Conservation (phyloP, 805 yeast genomes). For the Hanseniaspora mollemarum region DNA sequence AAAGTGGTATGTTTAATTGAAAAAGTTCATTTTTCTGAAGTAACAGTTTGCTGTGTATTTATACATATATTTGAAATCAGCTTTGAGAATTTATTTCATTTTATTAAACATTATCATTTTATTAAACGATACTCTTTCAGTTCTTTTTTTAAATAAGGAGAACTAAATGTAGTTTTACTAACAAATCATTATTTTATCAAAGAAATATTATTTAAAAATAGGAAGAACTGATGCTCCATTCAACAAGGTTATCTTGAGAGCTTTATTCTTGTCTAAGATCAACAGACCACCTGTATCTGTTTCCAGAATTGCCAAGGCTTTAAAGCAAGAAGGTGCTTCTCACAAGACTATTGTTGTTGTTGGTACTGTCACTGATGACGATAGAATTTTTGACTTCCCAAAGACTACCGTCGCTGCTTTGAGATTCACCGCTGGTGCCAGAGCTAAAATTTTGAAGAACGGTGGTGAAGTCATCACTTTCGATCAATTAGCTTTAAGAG, state of each 20-base stretch:
- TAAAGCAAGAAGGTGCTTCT: constrained; percentile 71
- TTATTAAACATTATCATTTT: constrained; percentile 2
- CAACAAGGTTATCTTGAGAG: constrained; percentile 92
- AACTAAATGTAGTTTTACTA: constrained; percentile 1
- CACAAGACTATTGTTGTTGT: constrained; percentile 93
- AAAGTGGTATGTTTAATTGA: constrained; percentile 2
- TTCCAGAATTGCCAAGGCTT: constrained; percentile 77
- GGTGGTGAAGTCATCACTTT: constrained; percentile 99
- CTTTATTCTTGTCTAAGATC: constrained; percentile 93
- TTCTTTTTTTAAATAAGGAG: background rate
- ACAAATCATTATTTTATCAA: constrained; percentile 8
- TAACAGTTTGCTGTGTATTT: constrained; percentile 9
- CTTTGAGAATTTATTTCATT: background rate
- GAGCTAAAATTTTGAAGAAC: constrained; percentile 90
- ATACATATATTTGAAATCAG: constrained; percentile 12
- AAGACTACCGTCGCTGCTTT: constrained; percentile 97
- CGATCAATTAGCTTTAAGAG: constrained; percentile 97
- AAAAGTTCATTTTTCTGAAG: constrained; percentile 9
- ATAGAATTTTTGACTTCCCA: constrained; percentile 88
- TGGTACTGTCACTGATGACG: constrained; percentile 98
- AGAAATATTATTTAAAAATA: constrained; percentile 24
- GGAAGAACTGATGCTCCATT: constrained; percentile 99
- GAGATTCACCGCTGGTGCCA: constrained; percentile 98
- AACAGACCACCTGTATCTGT: constrained; percentile 99
- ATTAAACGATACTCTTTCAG: background rate